Base-by-base conservation (phyloP, 1,139 yeast genomes). In the Cylindricascospora bacillispora region DNA sequence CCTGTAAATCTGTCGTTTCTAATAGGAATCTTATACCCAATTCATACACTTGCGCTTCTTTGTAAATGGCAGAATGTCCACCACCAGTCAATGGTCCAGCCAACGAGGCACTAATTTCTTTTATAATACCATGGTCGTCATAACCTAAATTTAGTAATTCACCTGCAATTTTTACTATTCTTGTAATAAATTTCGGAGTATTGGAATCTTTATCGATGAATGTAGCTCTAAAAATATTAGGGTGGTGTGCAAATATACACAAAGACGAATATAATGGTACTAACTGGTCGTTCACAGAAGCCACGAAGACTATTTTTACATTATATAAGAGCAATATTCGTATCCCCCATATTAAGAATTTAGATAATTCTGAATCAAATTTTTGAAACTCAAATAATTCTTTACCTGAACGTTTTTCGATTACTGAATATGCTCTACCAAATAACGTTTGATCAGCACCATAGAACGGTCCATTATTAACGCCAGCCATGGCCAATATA, bases 71-170 rank as follows among this genome's bases (percentile, higher is more conserved):
- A 1, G 95, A 85, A 53, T 89, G 97, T 0, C 97, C 97, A 11
- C 93, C 89, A 3, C 95, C 94, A 0, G 95, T 86, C 33, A 89
- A 60, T 3, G 94, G 79, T 0, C 97, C 97, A 0, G 93, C 89
- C 39, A 89, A 62, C 0, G 86, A 71, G 12, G 73, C 67, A 35
- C 94, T 80, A 24, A 89, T 66, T 48, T 89, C 95, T 41, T 77
- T 77, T 15, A 86, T 63, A 4, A 80, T 78, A 24, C 78, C 80
- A 44, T 78, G 82, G 45, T 80, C 93, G 33, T 75, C 73, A 37
- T 56, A 67, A 0, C 92, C 89, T 31, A 73, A 43, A 46, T 80
- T 76, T 33, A 71, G 70, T 26, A 79, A 45, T 29, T 53, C 57
- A 22, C 64, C 64, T 2, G 72, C 71, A n/a, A 68, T 52, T 12